A percentile compares a stretch with the other conserved stretches of the same genome.
Conservation (phyloP, 202 grass and related monocot genomes). For the Schoenoplectus tabernaemontani region DNA sequence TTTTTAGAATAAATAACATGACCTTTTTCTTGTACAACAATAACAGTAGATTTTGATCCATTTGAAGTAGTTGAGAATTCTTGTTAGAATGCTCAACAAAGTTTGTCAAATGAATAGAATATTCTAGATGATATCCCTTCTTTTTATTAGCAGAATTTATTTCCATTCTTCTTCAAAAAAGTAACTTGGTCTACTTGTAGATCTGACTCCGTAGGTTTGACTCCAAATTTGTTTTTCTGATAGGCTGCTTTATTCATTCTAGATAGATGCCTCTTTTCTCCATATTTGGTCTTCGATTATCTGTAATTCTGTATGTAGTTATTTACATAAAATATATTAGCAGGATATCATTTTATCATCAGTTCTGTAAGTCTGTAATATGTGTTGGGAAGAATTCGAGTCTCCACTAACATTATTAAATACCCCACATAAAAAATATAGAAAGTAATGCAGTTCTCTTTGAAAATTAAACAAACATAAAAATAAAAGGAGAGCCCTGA, state of each 20-base stretch:
- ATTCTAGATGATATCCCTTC: not conserved
- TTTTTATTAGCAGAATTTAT: not conserved
- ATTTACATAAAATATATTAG: not conserved
- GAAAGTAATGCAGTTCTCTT: not conserved
- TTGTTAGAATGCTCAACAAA: no score
- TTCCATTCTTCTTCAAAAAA: not conserved
- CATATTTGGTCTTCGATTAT: not conserved
- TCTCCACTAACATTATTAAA: not conserved
- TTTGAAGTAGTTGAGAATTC: not conserved
- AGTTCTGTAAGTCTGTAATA: not conserved
- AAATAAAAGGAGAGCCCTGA: no score
- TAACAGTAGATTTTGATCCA: no score
- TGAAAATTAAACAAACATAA: no score
- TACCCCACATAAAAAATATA: not conserved
- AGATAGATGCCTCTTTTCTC: not conserved
- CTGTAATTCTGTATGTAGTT: not conserved
- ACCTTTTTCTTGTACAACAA: no score
- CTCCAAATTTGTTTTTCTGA: not conserved
- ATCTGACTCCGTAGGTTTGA: not conserved
- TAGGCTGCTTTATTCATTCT: not conserved
- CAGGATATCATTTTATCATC: not conserved
- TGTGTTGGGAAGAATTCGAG: not conserved
- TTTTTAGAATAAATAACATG: no score
- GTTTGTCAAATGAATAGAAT: slow-evolving; percentile 14
- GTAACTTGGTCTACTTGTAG: not conserved